phyloP scores from a whole-genome alignment of 345 rosid genomes.

The Xanthoceras sorbifolium region DNA sequence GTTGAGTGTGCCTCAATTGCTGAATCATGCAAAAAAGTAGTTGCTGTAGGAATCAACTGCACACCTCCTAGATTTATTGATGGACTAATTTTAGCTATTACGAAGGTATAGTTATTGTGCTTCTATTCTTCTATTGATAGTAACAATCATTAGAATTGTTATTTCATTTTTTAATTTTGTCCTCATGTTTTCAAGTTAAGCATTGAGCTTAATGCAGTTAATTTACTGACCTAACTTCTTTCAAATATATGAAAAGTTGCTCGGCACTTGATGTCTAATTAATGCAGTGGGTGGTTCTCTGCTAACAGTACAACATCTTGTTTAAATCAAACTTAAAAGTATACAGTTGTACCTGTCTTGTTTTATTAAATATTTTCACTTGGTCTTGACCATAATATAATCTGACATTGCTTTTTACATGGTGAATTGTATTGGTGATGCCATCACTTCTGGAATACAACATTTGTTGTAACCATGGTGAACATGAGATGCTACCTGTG shows the following conservation, averaged over 20 bases:
- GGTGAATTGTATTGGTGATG: background rate
- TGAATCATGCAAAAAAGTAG: conserved; percentile 61
- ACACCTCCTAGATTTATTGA: conserved; percentile 83
- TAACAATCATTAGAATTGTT: background rate
- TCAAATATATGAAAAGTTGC: background rate
- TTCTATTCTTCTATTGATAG: conserved; percentile 6
- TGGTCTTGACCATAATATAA: background rate
- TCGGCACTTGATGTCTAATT: background rate
- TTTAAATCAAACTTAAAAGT: background rate
- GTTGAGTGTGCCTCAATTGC: conserved; percentile 62
- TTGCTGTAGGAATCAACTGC: conserved; percentile 84
- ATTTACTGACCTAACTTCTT: background rate
- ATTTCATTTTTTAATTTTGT: background rate
- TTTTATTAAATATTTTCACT: background rate
- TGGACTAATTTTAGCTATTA: conserved; percentile 48
- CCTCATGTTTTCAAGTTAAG: background rate
- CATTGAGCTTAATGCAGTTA: background rate
- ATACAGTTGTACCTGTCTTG: background rate
- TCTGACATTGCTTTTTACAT: background rate
- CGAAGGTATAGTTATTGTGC: conserved; percentile 44
- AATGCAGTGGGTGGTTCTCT: background rate
- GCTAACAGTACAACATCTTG: background rate
- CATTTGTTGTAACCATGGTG: background rate
- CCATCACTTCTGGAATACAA: background rate
- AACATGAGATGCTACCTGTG: background rate